Base-by-base conservation (phyloP, 495 filamentous ascomycete genomes). In the Aspergillus panamensis region DNA sequence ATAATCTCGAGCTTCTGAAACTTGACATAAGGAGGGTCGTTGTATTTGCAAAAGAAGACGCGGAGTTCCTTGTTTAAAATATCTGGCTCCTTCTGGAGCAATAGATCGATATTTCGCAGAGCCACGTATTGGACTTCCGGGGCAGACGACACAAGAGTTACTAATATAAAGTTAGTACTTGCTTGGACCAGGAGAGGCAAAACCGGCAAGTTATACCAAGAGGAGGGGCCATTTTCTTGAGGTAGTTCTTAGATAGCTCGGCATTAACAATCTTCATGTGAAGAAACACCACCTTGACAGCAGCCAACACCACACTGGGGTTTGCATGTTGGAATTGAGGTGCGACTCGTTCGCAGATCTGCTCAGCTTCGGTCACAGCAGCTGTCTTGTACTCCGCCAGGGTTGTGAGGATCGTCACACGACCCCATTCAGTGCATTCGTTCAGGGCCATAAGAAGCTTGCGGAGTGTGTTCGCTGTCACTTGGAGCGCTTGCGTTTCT, bases 1-100 rank as follows among this genome's bases (percentile, higher is more conserved):
- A 98, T 97, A 56, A 97, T 97, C 66, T 98, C 94, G 45, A 98
- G 84, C 60, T 98, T 98, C 71, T 96, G 87, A 31, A 98, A 84
- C 69, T 98, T 98, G 72, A 98, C 88, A 66, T 98, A 98, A 14
- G 90, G 91, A 1, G 94, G 94, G 67, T 98, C 94, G 69, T 98
- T 97, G 77, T 98, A 98, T 77, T 98, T 98, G 86, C 94, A 98
- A 77, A 97, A 98, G 77, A 98, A 98, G 2, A 98, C 94, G 48
- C 94, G 86, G 51, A 98, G 86, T 73, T 98, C 94, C 70, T 97
- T 97, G 75, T 89, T 94, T 2, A 98, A 79, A 49, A 98, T 96
- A 66, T 96, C 92, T 2, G 94, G 92, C 63, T 96, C 90, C 62
- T 96, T 92, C 71, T 98, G 94, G 33, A 98, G 80, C 6, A 98